Evolutionary conservation across 371 early-diverging fungal species (phyloP).

Genomic region (Fennellomyces sp.): DNA sequence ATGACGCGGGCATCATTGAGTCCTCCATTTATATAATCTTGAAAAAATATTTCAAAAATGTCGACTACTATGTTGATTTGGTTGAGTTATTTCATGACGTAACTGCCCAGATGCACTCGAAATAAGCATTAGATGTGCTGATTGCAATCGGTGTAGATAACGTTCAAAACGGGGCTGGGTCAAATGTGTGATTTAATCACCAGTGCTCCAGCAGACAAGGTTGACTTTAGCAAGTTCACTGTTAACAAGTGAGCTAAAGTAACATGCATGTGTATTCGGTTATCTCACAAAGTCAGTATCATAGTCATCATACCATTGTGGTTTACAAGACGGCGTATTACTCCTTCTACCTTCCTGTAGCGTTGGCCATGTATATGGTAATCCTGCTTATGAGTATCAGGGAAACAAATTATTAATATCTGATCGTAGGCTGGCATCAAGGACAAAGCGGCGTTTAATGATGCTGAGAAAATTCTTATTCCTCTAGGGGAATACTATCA

Average conservation of each 20-base stretch:
- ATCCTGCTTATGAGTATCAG: not conserved
- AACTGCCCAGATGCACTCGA: slow-evolving; percentile 6
- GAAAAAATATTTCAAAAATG: slow-evolving; percentile 87
- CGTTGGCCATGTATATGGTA: slow-evolving; percentile 89
- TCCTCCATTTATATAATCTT: slow-evolving; percentile 87
- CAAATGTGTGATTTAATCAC: slow-evolving; percentile 96
- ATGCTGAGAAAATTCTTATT: slow-evolving; percentile 83
- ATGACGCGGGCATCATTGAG: slow-evolving; percentile 94
- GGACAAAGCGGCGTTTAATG: slow-evolving; percentile 74
- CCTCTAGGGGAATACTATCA: slow-evolving; percentile 98
- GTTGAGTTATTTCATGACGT: slow-evolving; percentile 93
- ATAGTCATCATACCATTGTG: slow-evolving; percentile 89
- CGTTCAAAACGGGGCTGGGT: slow-evolving; percentile 96
- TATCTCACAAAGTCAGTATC: too few relatives aligned
- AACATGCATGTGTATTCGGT: too few relatives aligned
- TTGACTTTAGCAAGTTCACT: slow-evolving; percentile 89
- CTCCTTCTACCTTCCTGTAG: slow-evolving; percentile 98
- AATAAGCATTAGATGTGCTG: too few relatives aligned
- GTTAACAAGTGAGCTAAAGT: slow-evolving; percentile 72
- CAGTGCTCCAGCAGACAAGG: slow-evolving; percentile 92
- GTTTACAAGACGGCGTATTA: slow-evolving; percentile 98
- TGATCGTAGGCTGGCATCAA: slow-evolving; percentile 69
- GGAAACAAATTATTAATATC: not conserved
- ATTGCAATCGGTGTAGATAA: too few relatives aligned
- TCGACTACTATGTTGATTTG: slow-evolving; percentile 85